These are phyloP conservation scores for Endoconidiophora laricicola DNA, from an alignment of 2,329 filamentous ascomycete genomes.

Conservation along the genomic window DNA sequence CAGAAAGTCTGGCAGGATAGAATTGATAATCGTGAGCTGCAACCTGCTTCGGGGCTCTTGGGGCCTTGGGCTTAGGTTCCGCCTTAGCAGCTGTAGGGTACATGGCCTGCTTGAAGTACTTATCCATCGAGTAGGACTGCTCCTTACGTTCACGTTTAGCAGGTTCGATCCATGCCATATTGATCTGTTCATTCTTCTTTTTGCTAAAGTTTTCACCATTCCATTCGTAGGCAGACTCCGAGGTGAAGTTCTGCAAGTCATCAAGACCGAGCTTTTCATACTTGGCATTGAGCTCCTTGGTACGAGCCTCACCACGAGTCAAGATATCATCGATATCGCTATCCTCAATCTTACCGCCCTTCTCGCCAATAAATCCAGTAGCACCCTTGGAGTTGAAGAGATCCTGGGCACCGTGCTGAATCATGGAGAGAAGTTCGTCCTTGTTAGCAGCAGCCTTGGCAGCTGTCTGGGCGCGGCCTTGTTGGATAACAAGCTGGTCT, in stretches of 20 bases:
- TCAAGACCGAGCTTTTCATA: slow-evolving; percentile 96
- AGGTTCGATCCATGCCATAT: slow-evolving; percentile 88
- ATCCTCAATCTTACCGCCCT: slow-evolving; percentile 52
- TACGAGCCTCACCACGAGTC: slow-evolving; percentile 71
- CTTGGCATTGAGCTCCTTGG: slow-evolving; percentile 76
- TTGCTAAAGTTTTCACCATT: slow-evolving; percentile 93
- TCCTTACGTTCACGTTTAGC: slow-evolving; percentile 97
- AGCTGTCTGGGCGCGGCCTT: slow-evolving; percentile 81
- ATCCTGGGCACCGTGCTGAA: slow-evolving; percentile 93
- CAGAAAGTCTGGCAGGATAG: slow-evolving; percentile 67
- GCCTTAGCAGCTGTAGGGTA: slow-evolving; percentile 56
- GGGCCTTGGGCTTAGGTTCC: slow-evolving; percentile 84
- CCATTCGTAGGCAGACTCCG: slow-evolving; percentile 97
- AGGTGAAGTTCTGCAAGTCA: slow-evolving; percentile 93
- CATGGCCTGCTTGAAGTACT: slow-evolving; percentile 89
- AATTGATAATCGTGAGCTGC: slow-evolving; percentile 94
- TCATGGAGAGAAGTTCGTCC: slow-evolving; percentile 93
- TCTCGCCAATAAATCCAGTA: slow-evolving; percentile 41
- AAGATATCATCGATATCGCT: slow-evolving; percentile 85
- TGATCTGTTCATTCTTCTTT: slow-evolving; percentile 74
- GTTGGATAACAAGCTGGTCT: slow-evolving; percentile 94
- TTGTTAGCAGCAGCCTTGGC: slow-evolving; percentile 87
- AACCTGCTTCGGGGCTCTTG: slow-evolving; percentile 86
- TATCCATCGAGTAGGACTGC: slow-evolving; percentile 95
- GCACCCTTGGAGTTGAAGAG: slow-evolving; percentile 66